Percentiles rank a stretch among this genome's conserved stretches.
Evolutionary conservation across 106 monocot genomes (phyloP).

Genomic region (Gastrodia elata): DNA sequence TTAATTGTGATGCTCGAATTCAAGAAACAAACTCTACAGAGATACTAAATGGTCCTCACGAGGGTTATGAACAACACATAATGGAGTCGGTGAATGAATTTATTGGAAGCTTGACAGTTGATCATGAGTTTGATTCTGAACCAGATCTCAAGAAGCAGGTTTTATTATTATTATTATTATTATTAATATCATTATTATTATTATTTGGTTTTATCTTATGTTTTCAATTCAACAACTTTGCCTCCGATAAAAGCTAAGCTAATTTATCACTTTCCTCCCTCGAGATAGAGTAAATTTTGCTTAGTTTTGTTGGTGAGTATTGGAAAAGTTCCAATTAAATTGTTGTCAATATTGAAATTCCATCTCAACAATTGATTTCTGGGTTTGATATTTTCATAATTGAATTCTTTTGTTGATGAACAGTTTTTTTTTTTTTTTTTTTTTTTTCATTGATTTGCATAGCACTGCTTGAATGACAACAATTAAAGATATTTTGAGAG

Average conservation of each 20-base stretch:
- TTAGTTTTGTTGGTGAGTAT: neutral
- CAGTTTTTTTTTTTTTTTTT: too few species aligned
- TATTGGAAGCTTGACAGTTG: conserved; percentile 25
- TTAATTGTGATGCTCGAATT: conserved; percentile 51
- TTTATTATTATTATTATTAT: too few species aligned
- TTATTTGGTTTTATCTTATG: neutral
- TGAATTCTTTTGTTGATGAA: neutral
- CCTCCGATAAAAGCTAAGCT: neutral
- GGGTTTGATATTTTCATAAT: conserved; percentile 2
- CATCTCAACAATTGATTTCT: neutral
- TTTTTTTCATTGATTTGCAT: neutral
- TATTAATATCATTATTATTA: conserved; percentile 3
- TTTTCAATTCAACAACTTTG: neutral
- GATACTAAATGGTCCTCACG: conserved; percentile 14
- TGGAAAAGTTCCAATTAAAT: neutral
- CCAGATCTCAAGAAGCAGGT: conserved; percentile 87
- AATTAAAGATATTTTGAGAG: neutral
- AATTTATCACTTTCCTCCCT: neutral
- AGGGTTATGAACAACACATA: conserved; percentile 23
- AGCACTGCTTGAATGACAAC: neutral
- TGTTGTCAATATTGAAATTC: neutral
- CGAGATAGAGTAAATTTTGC: neutral
- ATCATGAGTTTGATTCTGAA: conserved; percentile 52
- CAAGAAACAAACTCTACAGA: conserved; percentile 27
- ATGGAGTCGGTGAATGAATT: conserved; percentile 25